Percentiles rank a stretch among this genome's conserved stretches.
Evolutionary conservation across 2,329 filamentous ascomycete species (phyloP).

Genomic region (Exophiala viscosa): DNA sequence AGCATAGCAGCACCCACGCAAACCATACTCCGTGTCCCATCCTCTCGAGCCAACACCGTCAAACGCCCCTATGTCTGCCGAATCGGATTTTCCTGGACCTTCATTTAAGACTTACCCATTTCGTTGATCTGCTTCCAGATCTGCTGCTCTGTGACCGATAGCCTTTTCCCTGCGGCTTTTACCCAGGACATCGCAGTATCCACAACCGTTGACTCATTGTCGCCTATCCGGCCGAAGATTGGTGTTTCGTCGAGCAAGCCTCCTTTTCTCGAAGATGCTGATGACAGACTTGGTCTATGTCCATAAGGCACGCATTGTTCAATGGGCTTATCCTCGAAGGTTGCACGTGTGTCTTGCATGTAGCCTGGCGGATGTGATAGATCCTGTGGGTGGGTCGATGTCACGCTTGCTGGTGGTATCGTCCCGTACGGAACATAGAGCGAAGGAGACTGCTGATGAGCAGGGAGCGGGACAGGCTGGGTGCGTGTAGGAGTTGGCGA

Average conservation of each 20-base stretch:
- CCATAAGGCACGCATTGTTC: conserved; percentile 18
- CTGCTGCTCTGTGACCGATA: conserved; percentile 50
- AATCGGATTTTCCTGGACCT: not conserved
- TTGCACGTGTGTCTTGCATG: conserved; percentile 29
- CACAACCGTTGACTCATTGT: conserved; percentile 37
- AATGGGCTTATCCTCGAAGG: conserved; percentile 24
- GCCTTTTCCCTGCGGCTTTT: conserved; percentile 28
- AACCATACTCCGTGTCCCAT: too few relatives aligned
- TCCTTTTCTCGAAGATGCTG: conserved; percentile 14
- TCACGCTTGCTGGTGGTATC: conserved; percentile 12
- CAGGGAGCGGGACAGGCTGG: conserved; percentile 7
- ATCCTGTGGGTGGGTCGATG: conserved; percentile 12
- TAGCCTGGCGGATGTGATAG: conserved; percentile 34
- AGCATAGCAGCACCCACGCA: too few relatives aligned
- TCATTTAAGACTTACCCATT: conserved; percentile 13
- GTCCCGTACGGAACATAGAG: conserved; percentile 6
- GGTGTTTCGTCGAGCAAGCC: conserved; percentile 47
- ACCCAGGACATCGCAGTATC: conserved; percentile 30
- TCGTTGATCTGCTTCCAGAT: conserved; percentile 39
- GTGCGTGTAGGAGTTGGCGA: conserved; percentile 12
- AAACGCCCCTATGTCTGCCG: not conserved
- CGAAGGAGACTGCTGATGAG: conserved; percentile 1
- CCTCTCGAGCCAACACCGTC: not conserved
- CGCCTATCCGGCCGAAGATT: conserved; percentile 64
- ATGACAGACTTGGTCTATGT: conserved; percentile 9